Evolutionary conservation across 1,284 basidiomycete genomes (phyloP), one percentile per base, ranked within the genome.

Genomic region (Phellopilus nigrolimitatus): DNA sequence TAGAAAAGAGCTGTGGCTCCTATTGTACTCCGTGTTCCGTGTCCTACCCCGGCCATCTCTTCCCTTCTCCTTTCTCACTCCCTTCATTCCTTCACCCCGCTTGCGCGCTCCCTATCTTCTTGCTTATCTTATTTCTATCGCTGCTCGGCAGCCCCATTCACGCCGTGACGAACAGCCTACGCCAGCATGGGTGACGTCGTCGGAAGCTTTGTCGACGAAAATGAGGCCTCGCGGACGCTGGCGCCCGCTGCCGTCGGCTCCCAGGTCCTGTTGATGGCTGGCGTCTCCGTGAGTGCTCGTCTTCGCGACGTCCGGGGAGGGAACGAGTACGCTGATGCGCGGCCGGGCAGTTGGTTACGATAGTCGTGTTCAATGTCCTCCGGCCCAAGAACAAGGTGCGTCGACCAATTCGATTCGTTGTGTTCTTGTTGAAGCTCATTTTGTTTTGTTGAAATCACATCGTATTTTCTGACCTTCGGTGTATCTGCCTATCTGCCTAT

Each of bases 191-290:
- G 31, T 21, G 47, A 49, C 24, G 53, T 51, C 13, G 31, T 55
- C 12, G 49, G 49, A 27, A 43, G 47, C 28, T 50, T 55, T n/a
- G 22, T 55, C 17, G 39, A 55, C 37, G 37, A 50, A 43, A 56
- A 56, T 24, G 33, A 38, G 36, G 48, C 47, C 40, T 54, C 56
- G 47, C 68, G 71, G 67, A 64, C 67, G 65, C 68, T 86, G 77
- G 81, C 80, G 75, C 88, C 90, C 69, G 76, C 77, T 56, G 89
- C 91, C 53, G 91, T 95, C 21, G 85, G 78, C 53, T 84, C 84
- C 17, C 93, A 97, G 70, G 77, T 92, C 53, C 79, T 71, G 28
- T 69, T 91, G 40, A 90, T 88, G 84, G 73, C 74, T 55, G 68
- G 73, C 46, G 64, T 89, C 51, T 88, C 86, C 42, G 81, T 86